Evolutionary conservation across 805 yeast species (phyloP).

Genomic region (Hemisphaericaspora nanyangensis): DNA sequence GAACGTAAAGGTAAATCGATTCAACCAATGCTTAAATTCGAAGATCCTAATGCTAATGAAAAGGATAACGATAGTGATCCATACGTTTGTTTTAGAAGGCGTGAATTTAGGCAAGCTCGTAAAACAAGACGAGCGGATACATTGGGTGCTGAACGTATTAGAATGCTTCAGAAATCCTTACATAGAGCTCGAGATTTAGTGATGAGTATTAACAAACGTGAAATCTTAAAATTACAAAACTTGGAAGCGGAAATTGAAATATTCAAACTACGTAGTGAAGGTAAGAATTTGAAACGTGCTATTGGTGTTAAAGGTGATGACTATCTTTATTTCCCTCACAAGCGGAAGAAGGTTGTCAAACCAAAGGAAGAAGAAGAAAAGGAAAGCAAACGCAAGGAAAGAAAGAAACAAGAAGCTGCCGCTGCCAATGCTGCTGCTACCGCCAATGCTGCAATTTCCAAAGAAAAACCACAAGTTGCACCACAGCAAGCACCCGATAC

Average conservation of each 20-base stretch:
- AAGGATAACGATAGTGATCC: conserved; percentile 90
- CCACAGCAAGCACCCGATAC: conserved; percentile 11
- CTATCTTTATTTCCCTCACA: conserved; percentile 74
- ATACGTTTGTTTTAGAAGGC: conserved; percentile 89
- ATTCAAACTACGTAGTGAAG: conserved; percentile 68
- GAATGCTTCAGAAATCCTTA: conserved; percentile 70
- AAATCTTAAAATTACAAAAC: conserved; percentile 56
- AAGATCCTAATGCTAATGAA: conserved; percentile 68
- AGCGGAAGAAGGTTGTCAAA: conserved; percentile 51
- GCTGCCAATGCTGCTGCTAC: conserved; percentile 6
- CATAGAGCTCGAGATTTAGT: conserved; percentile 70
- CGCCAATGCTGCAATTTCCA: conserved; percentile 9
- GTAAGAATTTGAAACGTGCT: conserved; percentile 70
- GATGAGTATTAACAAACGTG: conserved; percentile 70
- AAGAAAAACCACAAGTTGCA: conserved; percentile 9
- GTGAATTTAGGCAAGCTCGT: conserved; percentile 93
- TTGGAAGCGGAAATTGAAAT: conserved; percentile 61
- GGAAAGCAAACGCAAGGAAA: conserved; percentile 13
- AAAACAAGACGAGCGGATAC: conserved; percentile 94
- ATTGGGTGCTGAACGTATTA: conserved; percentile 79
- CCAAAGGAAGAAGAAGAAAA: conserved; percentile 33
- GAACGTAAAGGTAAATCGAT: conserved; percentile 66
- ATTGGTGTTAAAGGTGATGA: conserved; percentile 81
- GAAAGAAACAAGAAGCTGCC: conserved; percentile 15
- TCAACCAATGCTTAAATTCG: conserved; percentile 75